phyloP scores from a whole-genome alignment of 148 eudicot genomes.

The Silene latifolia region DNA sequence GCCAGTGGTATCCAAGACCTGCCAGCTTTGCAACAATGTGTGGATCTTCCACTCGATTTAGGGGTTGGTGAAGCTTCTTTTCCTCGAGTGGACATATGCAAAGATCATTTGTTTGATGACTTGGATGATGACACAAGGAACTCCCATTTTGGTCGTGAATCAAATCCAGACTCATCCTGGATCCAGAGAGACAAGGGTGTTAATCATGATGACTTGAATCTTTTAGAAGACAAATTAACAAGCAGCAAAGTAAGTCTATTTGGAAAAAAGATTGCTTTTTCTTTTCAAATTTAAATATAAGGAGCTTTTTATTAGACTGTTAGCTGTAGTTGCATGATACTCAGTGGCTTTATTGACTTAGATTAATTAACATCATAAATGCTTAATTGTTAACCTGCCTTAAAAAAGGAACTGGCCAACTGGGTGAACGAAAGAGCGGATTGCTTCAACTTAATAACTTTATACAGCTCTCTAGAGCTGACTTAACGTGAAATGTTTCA shows the following conservation, averaged over 20 bases:
- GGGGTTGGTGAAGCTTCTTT: conserved; percentile 31
- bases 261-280: background rate
- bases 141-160: conserved; percentile 19
- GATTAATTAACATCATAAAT: background rate
- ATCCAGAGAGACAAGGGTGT: conserved; percentile 23
- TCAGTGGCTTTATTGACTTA: conserved; percentile 2
- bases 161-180: conserved; percentile 25
- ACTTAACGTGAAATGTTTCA: too few relatives aligned
- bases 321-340: background rate
- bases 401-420: background rate
- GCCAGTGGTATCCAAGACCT: conserved; percentile 16
- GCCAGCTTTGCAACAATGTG: conserved; percentile 12
- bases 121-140: conserved; percentile 22
- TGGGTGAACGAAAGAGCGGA: background rate
- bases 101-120: conserved; percentile 24
- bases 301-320: background rate
- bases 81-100: conserved; percentile 23
- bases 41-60: conserved; percentile 32
- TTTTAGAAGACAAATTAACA: conserved; percentile 34
- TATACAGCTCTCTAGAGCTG: too few relatives aligned
- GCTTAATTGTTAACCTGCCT: background rate
- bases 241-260: conserved; percentile 45
- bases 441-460: background rate
- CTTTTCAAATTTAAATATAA: background rate
- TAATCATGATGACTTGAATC: conserved; percentile 27